These are phyloP conservation scores for Phytophthora capsici DNA, from an alignment of 352 stramenopile genomes.

Conservation along the genomic window DNA sequence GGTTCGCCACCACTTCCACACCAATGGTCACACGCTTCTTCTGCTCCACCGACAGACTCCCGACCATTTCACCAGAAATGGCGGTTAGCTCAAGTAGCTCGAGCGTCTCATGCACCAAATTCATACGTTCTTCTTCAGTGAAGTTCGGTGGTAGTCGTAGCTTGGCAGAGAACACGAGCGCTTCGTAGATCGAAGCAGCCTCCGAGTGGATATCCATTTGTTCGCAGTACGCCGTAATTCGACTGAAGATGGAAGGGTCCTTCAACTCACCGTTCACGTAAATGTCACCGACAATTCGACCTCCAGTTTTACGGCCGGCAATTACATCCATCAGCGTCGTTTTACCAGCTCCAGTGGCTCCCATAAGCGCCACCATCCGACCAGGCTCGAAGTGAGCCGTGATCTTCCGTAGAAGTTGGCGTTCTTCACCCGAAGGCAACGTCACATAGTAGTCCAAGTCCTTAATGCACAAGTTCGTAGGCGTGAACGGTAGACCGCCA, in stretches of 20 bases:
- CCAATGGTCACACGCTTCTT: constrained; percentile 94
- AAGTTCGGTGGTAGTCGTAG: constrained; percentile 71
- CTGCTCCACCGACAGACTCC: constrained; percentile 83
- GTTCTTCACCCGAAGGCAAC: constrained; percentile 54
- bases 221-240: constrained; percentile 69
- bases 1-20: constrained; percentile 92
- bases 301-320: constrained; percentile 57
- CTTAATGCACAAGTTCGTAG: constrained; percentile 48
- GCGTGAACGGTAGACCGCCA: constrained; percentile 39
- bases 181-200: constrained; percentile 81
- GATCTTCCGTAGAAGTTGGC: constrained; percentile 40
- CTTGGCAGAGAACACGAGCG: constrained; percentile 84
- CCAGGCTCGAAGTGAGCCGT: constrained; percentile 50
- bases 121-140: constrained; percentile 44
- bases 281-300: constrained; percentile 81
- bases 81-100: constrained; percentile 55
- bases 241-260: constrained; percentile 74
- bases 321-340: constrained; percentile 68
- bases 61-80: constrained; percentile 54
- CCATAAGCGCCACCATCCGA: constrained; percentile 48
- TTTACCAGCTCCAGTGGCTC: constrained; percentile 60
- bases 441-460: constrained; percentile 62
- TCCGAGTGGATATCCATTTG: constrained; percentile 44
- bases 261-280: constrained; percentile 89
- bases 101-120: constrained; percentile 56